Conservation (phyloP, 192 early-diverging fungal genomes). For the Coemansia sp. region DNA sequence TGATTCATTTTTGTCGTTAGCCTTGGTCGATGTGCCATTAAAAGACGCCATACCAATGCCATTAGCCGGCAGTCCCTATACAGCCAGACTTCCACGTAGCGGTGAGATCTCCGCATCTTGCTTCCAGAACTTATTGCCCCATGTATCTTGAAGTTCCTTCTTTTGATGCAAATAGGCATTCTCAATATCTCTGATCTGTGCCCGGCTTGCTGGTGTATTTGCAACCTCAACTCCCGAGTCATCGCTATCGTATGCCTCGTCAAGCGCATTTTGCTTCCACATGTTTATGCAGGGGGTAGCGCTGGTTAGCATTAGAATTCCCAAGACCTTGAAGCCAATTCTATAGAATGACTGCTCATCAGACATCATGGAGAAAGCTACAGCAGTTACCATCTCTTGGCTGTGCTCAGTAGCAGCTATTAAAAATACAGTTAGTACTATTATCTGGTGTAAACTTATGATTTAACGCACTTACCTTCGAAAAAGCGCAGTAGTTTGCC, state of each 20-base stretch:
- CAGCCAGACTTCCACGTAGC: slow-evolving; percentile 79
- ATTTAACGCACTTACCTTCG: slow-evolving; percentile 20
- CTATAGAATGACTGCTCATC: slow-evolving; percentile 77
- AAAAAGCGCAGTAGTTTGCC: slow-evolving; percentile 7
- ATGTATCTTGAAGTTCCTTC: slow-evolving; percentile 62
- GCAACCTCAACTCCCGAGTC: background rate
- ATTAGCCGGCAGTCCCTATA: slow-evolving; percentile 67
- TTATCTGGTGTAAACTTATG: background rate
- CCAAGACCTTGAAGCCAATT: slow-evolving; percentile 75
- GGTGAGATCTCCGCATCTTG: slow-evolving; percentile 68
- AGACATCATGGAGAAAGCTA: slow-evolving; percentile 72
- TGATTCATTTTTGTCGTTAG: slow-evolving; percentile 95
- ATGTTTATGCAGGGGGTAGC: slow-evolving; percentile 64
- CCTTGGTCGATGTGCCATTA: slow-evolving; percentile 64
- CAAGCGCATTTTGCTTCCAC: background rate
- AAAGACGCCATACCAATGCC: slow-evolving; percentile 51
- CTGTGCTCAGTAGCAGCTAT: slow-evolving; percentile 70
- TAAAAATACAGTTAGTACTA: background rate
- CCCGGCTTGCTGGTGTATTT: background rate
- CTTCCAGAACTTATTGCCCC: slow-evolving; percentile 12
- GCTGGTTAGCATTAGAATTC: slow-evolving; percentile 78
- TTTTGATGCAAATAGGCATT: slow-evolving; percentile 64
- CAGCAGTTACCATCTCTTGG: slow-evolving; percentile 82
- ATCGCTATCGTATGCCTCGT: background rate
- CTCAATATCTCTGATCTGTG: slow-evolving; percentile 55